Percentiles rank a stretch among this genome's conserved stretches.
Evolutionary conservation across 192 early-diverging fungal genomes (phyloP).

Genomic region (Dissophora globulifera): DNA sequence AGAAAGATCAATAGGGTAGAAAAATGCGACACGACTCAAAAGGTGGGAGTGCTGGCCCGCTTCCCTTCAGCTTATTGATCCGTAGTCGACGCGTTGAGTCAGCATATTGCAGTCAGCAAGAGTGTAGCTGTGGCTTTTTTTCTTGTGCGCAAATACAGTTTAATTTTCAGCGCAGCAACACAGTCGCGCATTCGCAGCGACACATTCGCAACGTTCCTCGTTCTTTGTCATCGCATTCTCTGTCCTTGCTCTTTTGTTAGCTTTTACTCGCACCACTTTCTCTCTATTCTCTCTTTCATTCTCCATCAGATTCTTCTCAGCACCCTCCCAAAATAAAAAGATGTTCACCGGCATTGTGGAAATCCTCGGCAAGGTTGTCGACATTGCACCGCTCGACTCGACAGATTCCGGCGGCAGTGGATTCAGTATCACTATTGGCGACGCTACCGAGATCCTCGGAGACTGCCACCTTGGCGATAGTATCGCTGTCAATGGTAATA

Average conservation of each 20-base stretch:
- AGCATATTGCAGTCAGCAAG: too few relatives aligned
- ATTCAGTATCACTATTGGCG: slow-evolving; percentile 83
- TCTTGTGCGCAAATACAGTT: too few relatives aligned
- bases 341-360: slow-evolving; percentile 99
- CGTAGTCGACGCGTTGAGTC: too few relatives aligned
- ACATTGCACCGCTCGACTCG: slow-evolving; percentile 75
- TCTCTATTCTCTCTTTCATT: not conserved
- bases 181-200: too few relatives aligned
- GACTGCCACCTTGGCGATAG: slow-evolving; percentile 96
- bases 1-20: too few relatives aligned
- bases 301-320: not conserved
- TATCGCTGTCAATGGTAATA: slow-evolving; percentile 89
- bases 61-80: too few relatives aligned
- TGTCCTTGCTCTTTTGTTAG: not conserved
- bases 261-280: not conserved
- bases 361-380: slow-evolving; percentile 80
- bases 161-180: too few relatives aligned
- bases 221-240: too few relatives aligned
- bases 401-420: slow-evolving; percentile 86
- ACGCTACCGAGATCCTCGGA: slow-evolving; percentile 73
- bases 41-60: slow-evolving; percentile 1
- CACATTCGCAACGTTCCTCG: too few relatives aligned
- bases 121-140: too few relatives aligned
- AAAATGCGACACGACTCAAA: too few relatives aligned
- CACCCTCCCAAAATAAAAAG: too few relatives aligned